Percentiles rank a stretch among this genome's conserved stretches.
Conservation (phyloP, 306 rosid species). For the Oemleria cerasiformis region DNA sequence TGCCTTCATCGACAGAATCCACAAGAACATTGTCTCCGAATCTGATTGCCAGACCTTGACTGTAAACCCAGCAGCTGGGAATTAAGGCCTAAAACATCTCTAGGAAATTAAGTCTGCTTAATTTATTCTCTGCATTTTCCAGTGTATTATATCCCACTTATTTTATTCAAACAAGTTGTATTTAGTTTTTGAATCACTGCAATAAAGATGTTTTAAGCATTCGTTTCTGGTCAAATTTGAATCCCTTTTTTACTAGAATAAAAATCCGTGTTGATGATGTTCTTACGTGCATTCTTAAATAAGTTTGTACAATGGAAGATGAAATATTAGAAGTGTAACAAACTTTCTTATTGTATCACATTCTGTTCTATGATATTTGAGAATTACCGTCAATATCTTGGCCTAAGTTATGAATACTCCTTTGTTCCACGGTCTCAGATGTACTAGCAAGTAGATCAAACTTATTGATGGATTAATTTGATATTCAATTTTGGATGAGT, state of each 20-base stretch:
- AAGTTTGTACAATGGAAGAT: not conserved
- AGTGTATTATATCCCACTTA: not conserved
- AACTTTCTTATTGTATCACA: too few species aligned
- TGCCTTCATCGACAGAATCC: constrained; percentile 47
- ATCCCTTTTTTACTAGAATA: too few species aligned
- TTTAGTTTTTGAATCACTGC: constrained; percentile 21
- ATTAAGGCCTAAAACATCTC: not conserved
- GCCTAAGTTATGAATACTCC: too few species aligned
- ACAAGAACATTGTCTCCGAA: constrained; percentile 46
- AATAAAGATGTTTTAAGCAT: not conserved
- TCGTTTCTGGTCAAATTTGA: not conserved
- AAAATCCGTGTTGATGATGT: not conserved
- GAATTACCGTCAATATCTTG: too few species aligned
- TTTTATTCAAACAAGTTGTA: constrained; percentile 20
- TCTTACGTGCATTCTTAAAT: not conserved
- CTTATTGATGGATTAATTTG: too few species aligned
- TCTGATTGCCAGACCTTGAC: constrained; percentile 40
- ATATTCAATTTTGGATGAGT: too few species aligned
- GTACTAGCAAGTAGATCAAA: too few species aligned
- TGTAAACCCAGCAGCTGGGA: constrained; percentile 29
- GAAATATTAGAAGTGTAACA: not conserved
- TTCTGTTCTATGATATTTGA: too few species aligned
- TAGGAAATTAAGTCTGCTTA: not conserved
- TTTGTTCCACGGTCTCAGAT: too few species aligned
- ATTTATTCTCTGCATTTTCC: not conserved